These are phyloP conservation scores for Decorospora gaudefroyi DNA, from an alignment of 2,329 filamentous ascomycete genomes.

Conservation along the genomic window DNA sequence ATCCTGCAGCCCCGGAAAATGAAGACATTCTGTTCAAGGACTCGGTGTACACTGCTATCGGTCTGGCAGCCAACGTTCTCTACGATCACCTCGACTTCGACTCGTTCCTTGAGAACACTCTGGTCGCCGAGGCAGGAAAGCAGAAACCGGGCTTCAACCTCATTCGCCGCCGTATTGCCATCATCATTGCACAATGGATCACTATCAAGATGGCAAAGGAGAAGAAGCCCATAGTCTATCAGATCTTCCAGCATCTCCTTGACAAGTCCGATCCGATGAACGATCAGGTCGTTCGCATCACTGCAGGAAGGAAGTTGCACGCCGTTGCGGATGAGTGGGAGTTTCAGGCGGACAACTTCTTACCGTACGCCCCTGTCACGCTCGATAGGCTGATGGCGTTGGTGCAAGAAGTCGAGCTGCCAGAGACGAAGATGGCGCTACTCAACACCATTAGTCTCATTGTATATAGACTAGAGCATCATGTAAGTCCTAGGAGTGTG, in stretches of 20 bases:
- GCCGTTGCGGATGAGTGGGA: conserved; percentile 82
- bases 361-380: conserved; percentile 75
- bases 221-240: conserved; percentile 76
- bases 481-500: conserved; percentile 53
- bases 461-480: conserved; percentile 78
- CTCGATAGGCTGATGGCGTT: conserved; percentile 74
- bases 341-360: conserved; percentile 73
- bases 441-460: conserved; percentile 83
- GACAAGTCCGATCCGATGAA: conserved; percentile 77
- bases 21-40: conserved; percentile 83
- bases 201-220: conserved; percentile 71
- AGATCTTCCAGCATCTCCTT: conserved; percentile 86
- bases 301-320: conserved; percentile 82
- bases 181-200: conserved; percentile 88
- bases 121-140: conserved; percentile 78
- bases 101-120: conserved; percentile 71
- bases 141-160: conserved; percentile 72
- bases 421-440: conserved; percentile 88
- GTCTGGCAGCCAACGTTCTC: conserved; percentile 78
- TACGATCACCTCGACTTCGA: conserved; percentile 81
- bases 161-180: conserved; percentile 82
- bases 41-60: conserved; percentile 91
- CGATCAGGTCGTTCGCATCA: conserved; percentile 89
- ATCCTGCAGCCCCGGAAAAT: conserved; percentile 56
- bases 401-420: conserved; percentile 76